Evolutionary conservation across 169 alveolate genomes (phyloP).

Genomic region (Plasmodium berghei): DNA sequence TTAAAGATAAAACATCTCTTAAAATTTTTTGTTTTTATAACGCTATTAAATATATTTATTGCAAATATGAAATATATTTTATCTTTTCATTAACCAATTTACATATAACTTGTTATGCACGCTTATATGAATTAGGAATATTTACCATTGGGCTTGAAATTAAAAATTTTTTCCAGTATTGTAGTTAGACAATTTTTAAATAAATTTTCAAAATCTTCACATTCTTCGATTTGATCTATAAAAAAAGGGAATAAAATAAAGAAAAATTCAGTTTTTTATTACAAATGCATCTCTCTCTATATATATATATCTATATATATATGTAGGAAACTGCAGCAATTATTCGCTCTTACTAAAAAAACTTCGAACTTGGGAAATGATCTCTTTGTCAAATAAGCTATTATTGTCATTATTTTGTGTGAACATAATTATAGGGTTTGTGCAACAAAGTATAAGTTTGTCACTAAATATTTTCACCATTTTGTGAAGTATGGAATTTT

Average conservation of each 20-base stretch:
- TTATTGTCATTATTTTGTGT: conserved; percentile 13
- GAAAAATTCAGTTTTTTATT: not conserved
- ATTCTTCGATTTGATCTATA: conserved; percentile 57
- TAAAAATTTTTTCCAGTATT: conserved; percentile 38
- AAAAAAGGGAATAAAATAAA: too few relatives aligned
- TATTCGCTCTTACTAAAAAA: conserved; percentile 65
- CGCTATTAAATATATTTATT: too few relatives aligned
- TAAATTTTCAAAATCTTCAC: conserved; percentile 12
- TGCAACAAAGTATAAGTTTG: conserved; percentile 41
- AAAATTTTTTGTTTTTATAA: too few relatives aligned
- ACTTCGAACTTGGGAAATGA: conserved; percentile 16
- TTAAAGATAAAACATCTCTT: not conserved
- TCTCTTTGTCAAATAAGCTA: conserved; percentile 38
- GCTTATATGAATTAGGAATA: not conserved
- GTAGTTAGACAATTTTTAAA: conserved; percentile 25
- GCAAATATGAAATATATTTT: too few relatives aligned
- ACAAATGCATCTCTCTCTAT: not conserved
- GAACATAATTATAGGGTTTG: conserved; percentile 45
- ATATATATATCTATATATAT: too few relatives aligned
- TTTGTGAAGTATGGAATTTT: conserved; percentile 30
- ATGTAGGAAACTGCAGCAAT: too few relatives aligned
- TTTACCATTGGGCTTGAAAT: conserved; percentile 52
- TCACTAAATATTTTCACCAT: conserved; percentile 49
- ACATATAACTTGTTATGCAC: not conserved
- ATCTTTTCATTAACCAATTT: not conserved